These are phyloP conservation scores for Fusarium denticulatum DNA, from an alignment of 2,329 filamentous ascomycete species.

Conservation along the genomic window DNA sequence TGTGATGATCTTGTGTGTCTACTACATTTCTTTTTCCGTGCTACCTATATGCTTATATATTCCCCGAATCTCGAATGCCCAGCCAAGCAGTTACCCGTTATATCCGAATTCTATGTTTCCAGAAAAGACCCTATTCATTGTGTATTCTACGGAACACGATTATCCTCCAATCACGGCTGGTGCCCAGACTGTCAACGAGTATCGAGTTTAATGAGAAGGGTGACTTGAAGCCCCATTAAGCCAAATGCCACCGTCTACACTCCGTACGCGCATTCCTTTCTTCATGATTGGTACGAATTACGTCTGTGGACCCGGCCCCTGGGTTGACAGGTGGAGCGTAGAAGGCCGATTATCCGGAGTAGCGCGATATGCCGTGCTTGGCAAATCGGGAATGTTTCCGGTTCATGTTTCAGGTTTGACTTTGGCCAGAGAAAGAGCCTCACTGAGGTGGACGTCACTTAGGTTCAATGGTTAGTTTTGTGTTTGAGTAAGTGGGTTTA, in stretches of 20 bases:
- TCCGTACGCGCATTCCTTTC: background rate
- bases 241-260: background rate
- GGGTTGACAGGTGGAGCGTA: background rate
- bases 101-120: background rate
- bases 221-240: background rate
- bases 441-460: background rate
- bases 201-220: conserved; percentile 12
- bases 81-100: background rate
- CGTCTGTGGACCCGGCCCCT: background rate
- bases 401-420: background rate
- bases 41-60: conserved; percentile 13
- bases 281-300: background rate
- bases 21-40: too few species aligned
- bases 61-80: background rate
- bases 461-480: background rate
- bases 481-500: background rate
- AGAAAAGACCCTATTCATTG: background rate
- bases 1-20: background rate
- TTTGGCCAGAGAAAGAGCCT: background rate
- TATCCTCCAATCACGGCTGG: conserved; percentile 10
- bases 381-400: background rate
- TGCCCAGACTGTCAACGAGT: background rate
- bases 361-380: background rate
- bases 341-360: background rate
- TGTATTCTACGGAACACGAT: background rate